Percentiles rank a stretch among this genome's conserved stretches.
Conservation (phyloP, 2,329 filamentous ascomycete species). For the Aureobasidium sp. region DNA sequence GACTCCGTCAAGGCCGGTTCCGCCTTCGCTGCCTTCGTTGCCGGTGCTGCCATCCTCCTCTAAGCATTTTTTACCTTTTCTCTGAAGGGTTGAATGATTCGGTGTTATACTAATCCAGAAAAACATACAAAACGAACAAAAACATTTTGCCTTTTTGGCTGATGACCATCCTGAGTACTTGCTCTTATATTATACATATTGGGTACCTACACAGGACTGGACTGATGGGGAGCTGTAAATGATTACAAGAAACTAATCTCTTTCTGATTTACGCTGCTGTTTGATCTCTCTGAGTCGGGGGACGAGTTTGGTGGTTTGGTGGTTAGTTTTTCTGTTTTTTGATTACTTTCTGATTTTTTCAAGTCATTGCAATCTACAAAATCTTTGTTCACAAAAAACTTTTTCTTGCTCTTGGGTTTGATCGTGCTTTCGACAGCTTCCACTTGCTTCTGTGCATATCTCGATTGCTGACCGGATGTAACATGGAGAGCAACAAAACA, state of each 20-base stretch:
- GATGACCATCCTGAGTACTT: slow-evolving; percentile 6
- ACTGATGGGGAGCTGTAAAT: slow-evolving; percentile 15
- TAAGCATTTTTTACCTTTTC: slow-evolving; percentile 7
- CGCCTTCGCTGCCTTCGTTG: slow-evolving; percentile 13
- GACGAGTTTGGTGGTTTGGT: slow-evolving; percentile 3
- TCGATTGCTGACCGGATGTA: too few relatives aligned
- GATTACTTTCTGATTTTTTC: neutral
- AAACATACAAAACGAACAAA: slow-evolving; percentile 8
- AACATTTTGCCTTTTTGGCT: slow-evolving; percentile 2
- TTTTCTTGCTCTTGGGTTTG: neutral
- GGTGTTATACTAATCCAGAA: slow-evolving; percentile 4
- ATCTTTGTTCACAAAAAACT: slow-evolving; percentile 6
- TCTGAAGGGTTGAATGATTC: neutral
- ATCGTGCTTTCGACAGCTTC: neutral
- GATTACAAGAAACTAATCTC: slow-evolving; percentile 4
- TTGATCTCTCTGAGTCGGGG: neutral
- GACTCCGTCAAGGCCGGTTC: slow-evolving; percentile 8
- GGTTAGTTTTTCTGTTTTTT: slow-evolving; percentile 3
- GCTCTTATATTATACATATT: neutral
- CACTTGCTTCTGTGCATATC: neutral
- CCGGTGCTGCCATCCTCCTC: slow-evolving; percentile 11
- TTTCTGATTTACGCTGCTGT: slow-evolving; percentile 16
- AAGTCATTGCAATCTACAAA: slow-evolving; percentile 6
- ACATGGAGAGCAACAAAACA: neutral
- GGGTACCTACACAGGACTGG: neutral